phyloP scores from a whole-genome alignment of 805 yeast species.

The Maudiozyma pseudohumilis region DNA sequence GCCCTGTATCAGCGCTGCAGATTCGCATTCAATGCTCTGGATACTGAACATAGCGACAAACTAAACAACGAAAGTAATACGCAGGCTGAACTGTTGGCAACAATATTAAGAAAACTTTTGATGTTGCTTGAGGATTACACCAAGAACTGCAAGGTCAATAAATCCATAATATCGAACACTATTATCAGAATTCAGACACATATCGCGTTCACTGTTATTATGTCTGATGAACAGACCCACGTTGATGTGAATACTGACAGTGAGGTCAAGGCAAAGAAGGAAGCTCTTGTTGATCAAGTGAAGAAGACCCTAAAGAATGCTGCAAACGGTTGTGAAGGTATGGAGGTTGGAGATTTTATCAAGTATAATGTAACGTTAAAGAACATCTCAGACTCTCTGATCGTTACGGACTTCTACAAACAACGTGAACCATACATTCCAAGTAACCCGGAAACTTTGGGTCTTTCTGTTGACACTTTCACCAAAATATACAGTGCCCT shows the following conservation, averaged over 20 bases:
- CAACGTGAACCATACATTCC: constrained; percentile 16
- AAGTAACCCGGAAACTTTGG: constrained; percentile 12
- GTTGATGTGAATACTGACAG: constrained; percentile 6
- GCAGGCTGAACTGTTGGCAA: constrained; percentile 12
- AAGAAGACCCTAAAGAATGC: background rate
- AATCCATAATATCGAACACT: constrained; percentile 12
- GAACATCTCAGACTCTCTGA: constrained; percentile 25
- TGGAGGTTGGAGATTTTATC: constrained; percentile 8
- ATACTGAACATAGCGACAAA: background rate
- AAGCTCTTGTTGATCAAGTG: constrained; percentile 1
- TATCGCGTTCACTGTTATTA: constrained; percentile 10
- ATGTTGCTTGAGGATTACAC: constrained; percentile 25
- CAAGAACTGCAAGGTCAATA: constrained; percentile 21
- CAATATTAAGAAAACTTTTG: constrained; percentile 18
- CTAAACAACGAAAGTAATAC: constrained; percentile 4
- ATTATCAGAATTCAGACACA: constrained; percentile 12
- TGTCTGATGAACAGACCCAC: background rate
- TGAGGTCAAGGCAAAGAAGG: background rate
- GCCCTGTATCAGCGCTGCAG: constrained; percentile 17
- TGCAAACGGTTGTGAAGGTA: constrained; percentile 14
- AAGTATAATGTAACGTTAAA: constrained; percentile 15
- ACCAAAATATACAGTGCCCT: constrained; percentile 13
- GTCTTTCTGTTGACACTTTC: constrained; percentile 18
- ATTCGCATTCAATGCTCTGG: constrained; percentile 4
- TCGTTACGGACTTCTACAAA: constrained; percentile 22